A percentile compares a stretch with the other conserved stretches of the same genome.
These are phyloP conservation scores for Apiospora kogelbergensis DNA, from an alignment of 2,329 filamentous ascomycete species.

Conservation along the genomic window DNA sequence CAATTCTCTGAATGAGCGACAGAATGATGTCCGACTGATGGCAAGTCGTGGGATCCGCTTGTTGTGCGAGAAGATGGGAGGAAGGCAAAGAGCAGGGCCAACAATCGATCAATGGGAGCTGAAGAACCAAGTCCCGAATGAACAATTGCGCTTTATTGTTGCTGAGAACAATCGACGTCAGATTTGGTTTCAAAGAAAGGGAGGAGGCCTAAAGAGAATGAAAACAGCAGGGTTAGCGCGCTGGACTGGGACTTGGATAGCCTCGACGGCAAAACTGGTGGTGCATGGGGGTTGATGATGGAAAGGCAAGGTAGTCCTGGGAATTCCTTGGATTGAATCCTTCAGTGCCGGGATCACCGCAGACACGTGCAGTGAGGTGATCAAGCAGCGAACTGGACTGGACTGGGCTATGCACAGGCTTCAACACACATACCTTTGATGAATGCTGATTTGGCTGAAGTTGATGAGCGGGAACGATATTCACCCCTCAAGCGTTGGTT, in stretches of 20 bases:
- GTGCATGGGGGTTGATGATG: background rate
- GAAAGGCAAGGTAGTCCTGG: background rate
- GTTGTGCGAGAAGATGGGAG: slow-evolving; percentile 16
- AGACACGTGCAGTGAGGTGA: background rate
- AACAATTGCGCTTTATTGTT: background rate
- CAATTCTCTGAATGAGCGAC: slow-evolving; percentile 28
- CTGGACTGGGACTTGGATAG: background rate
- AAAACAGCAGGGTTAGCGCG: background rate
- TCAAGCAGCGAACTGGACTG: background rate
- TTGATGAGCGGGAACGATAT: slow-evolving; percentile 2
- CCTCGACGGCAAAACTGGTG: background rate
- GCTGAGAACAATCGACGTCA: slow-evolving; percentile 1
- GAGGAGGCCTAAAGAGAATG: background rate
- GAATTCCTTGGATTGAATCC: background rate
- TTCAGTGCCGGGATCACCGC: background rate
- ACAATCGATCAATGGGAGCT: slow-evolving; percentile 16
- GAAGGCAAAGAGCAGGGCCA: slow-evolving; percentile 14
- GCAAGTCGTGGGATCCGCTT: slow-evolving; percentile 16
- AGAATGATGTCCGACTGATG: slow-evolving; percentile 18
- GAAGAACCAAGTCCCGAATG: background rate
- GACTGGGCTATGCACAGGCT: background rate
- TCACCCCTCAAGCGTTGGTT: slow-evolving; percentile 17
- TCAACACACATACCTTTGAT: background rate
- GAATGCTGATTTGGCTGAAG: slow-evolving; percentile 10
- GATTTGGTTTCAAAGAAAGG: background rate